Evolutionary conservation across 805 yeast species (phyloP), one percentile per base, ranked within the genome.

Genomic region (Zygotorulaspora florentina): DNA sequence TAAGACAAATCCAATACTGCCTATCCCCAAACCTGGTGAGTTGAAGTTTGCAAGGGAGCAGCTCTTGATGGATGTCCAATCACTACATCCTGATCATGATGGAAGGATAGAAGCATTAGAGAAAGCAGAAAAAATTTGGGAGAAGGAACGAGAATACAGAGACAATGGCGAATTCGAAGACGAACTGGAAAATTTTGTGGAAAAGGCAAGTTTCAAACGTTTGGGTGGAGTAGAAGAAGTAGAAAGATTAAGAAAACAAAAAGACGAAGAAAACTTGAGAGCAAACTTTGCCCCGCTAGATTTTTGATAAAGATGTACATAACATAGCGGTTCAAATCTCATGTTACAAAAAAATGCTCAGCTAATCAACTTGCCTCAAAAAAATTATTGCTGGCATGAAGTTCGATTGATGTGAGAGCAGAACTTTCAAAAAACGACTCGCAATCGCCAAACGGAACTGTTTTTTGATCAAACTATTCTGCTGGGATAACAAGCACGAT

Each of bases 221-320:
- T 78, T 89, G 15, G 97, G 97, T 5, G 97, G 98, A 1, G 76
- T 89, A 16, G 95, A 86, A 50, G 97, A 88, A 56, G 70, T 87
- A 16, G 98, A 91, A 55, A 72, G 87, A 48, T 54, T 73, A 40
- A 72, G 96, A 47, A 73, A 71, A 54, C 68, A 74, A 50, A 82
- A 86, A 52, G 95, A 88, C 65, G 80, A 75, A 44, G 83, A 83
- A 54, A 85, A 85, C 56, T 67, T 88, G 49, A 80, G 81, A 55
- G 76, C 72, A 16, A 70, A 67, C 20, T 73, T 74, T 52, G 70
- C 67, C 8, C 61, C 63, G 12, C 61, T 54, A 41, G 62, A 43
- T 39, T n/a, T 31, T 42, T 66, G 61, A 48, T 65, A 25, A 38
- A 12, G 33, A 12, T 29, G n/a, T 29, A 29, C 15, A 29, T 39